These are phyloP conservation scores for Ustilago vetiveriae DNA, from an alignment of 1,284 basidiomycete genomes.

Conservation along the genomic window DNA sequence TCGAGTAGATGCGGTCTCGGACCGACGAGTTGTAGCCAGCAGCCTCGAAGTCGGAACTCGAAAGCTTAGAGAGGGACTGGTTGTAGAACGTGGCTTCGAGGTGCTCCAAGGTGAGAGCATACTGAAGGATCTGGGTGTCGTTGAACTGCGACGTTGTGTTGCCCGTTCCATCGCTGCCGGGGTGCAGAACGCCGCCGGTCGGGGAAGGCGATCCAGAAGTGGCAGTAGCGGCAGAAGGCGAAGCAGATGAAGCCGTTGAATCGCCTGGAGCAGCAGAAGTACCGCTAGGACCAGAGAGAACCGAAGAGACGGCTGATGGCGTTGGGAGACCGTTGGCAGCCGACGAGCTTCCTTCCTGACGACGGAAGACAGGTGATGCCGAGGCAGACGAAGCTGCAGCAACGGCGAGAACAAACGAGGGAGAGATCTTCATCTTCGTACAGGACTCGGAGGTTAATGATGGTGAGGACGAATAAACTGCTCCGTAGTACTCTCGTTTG, in stretches of 20 bases:
- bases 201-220: not conserved
- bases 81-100: conserved; percentile 56
- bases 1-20: conserved; percentile 48
- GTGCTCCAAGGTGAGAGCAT: conserved; percentile 57
- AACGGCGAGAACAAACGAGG: conserved; percentile 31
- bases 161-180: not conserved
- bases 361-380: conserved; percentile 21
- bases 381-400: conserved; percentile 28
- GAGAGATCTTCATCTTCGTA: conserved; percentile 30
- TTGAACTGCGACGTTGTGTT: conserved; percentile 35
- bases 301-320: not conserved
- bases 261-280: not conserved
- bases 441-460: too few relatives aligned
- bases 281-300: not conserved
- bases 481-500: not conserved
- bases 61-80: conserved; percentile 42
- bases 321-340: conserved; percentile 3
- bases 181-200: not conserved
- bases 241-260: not conserved
- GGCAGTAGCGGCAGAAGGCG: not conserved
- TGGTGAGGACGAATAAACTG: too few relatives aligned
- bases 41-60: conserved; percentile 22
- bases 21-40: conserved; percentile 45
- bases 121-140: conserved; percentile 53
- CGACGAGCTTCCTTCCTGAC: conserved; percentile 8